phyloP scores from a whole-genome alignment of 2,329 filamentous ascomycete species.

The Aspergillus niger region DNA sequence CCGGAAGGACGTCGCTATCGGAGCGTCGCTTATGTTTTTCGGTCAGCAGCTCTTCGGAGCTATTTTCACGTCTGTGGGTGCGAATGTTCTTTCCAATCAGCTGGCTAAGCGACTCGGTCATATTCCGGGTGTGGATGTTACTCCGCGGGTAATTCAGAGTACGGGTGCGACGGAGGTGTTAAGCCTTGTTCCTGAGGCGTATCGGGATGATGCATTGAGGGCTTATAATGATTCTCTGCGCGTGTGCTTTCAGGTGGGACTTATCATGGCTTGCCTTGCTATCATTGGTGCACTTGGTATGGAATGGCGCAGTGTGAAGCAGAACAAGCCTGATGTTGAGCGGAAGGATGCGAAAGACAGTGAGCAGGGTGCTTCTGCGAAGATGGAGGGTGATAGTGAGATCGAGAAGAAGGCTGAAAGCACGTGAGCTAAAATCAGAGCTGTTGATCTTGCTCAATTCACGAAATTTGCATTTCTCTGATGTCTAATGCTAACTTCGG shows the following conservation, averaged over 20 bases:
- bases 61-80: slow-evolving; percentile 54
- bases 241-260: neutral
- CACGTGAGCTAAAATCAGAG: too few species aligned
- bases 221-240: neutral
- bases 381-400: too few species aligned
- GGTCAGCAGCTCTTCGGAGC: slow-evolving; percentile 41
- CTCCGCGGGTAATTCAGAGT: neutral
- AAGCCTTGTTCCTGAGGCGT: neutral
- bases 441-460: too few species aligned
- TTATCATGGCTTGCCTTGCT: slow-evolving; percentile 8
- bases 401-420: too few species aligned
- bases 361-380: too few species aligned
- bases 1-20: slow-evolving; percentile 36
- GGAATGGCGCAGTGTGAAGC: slow-evolving; percentile 18
- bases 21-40: slow-evolving; percentile 41
- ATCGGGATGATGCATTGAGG: slow-evolving; percentile 1
- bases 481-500: too few species aligned
- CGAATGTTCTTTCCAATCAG: slow-evolving; percentile 52
- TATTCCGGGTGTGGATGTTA: neutral
- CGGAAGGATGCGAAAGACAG: too few species aligned
- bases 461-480: too few species aligned
- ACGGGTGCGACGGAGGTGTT: neutral
- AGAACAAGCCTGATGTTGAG: neutral
- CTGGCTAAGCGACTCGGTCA: slow-evolving; percentile 3
- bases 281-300: slow-evolving; percentile 9